phyloP scores from a whole-genome alignment of 176 grass and related monocot species.

The Paspalum notatum region DNA sequence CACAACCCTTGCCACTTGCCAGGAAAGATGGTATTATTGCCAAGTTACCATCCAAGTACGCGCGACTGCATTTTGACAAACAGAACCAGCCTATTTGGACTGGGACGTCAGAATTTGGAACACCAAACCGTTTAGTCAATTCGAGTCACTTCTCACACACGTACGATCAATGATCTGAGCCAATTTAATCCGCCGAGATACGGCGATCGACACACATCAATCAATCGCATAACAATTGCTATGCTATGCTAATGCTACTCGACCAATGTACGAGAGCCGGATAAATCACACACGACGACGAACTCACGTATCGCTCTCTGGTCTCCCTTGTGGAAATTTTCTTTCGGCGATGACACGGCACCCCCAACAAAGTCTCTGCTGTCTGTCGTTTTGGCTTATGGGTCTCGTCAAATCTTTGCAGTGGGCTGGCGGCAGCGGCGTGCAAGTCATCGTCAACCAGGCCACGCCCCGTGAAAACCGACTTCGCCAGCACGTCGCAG shows the following conservation, averaged over 20 bases:
- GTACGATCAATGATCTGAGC: not conserved
- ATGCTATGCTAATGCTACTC: no score
- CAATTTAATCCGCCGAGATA: not conserved
- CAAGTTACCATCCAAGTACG: not conserved
- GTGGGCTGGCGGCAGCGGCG: not conserved
- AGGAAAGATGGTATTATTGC: not conserved
- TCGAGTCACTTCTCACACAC: not conserved
- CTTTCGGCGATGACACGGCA: no score
- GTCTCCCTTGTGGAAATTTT: no score
- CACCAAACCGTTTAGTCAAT: not conserved
- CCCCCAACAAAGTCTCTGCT: not conserved
- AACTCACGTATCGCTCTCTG: no score
- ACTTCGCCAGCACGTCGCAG: conserved; percentile 3
- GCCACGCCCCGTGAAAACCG: not conserved
- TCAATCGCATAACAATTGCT: not conserved
- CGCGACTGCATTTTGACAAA: not conserved
- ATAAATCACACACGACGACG: no score
- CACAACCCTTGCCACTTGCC: not conserved
- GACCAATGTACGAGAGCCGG: no score
- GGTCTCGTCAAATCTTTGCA: not conserved
- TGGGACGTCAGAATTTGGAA: not conserved
- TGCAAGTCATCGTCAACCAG: not conserved
- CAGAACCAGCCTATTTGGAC: conserved; percentile 23
- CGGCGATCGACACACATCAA: not conserved
- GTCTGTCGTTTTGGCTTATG: not conserved